A percentile compares a stretch with the other conserved stretches of the same genome.
Conservation (phyloP, 2,329 filamentous ascomycete species). For the Cladophialophora immunda region DNA sequence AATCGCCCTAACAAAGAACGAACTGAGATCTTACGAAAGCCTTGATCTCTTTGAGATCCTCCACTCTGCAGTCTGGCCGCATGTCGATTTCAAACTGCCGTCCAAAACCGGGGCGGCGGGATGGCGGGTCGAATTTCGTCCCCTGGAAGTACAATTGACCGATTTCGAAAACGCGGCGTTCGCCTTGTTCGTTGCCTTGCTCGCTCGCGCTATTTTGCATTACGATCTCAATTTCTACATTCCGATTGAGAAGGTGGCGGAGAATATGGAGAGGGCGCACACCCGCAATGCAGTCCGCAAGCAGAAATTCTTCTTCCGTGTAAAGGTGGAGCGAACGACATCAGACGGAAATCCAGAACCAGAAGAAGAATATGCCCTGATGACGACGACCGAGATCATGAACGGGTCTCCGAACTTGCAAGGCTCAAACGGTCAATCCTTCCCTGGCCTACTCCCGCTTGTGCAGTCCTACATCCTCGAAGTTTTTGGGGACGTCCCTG, state of each 20-base stretch:
- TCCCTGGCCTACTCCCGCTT: constrained; percentile 2
- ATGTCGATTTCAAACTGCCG: constrained; percentile 97
- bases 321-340: constrained; percentile 76
- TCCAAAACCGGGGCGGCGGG: constrained; percentile 87
- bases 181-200: constrained; percentile 91
- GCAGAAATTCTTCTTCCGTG: constrained; percentile 91
- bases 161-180: constrained; percentile 98
- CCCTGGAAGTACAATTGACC: constrained; percentile 98
- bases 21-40: constrained; percentile 83
- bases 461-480: constrained; percentile 8
- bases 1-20: constrained; percentile 91
- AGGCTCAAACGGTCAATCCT: neutral
- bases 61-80: constrained; percentile 98
- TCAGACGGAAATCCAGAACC: neutral
- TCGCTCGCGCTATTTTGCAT: constrained; percentile 88
- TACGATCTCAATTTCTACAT: constrained; percentile 97
- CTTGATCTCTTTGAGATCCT: constrained; percentile 95
- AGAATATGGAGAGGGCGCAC: constrained; percentile 98
- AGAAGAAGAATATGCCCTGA: constrained; percentile 4
- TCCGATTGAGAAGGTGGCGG: constrained; percentile 83
- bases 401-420: neutral
- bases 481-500: neutral
- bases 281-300: constrained; percentile 79
- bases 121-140: constrained; percentile 95
- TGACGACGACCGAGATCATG: constrained; percentile 8